A percentile compares a stretch with the other conserved stretches of the same genome.
Conservation (phyloP, 2,329 filamentous ascomycete species). For the Aspergillus sp. region DNA sequence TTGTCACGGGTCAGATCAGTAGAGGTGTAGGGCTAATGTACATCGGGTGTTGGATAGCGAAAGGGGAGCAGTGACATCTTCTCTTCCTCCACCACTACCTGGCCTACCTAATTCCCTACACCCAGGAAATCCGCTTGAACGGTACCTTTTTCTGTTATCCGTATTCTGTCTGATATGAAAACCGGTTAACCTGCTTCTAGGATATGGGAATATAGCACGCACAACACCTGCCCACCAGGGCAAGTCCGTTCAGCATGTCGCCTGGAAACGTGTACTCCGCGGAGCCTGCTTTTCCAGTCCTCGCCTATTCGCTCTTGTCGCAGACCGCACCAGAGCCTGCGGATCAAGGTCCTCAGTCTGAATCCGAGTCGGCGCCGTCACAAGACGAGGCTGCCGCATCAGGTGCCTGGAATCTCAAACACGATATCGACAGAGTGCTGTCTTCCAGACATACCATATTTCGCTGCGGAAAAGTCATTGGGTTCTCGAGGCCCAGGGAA, state of each 20-base stretch:
- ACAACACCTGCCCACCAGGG: not conserved
- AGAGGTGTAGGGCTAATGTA: too few relatives aligned
- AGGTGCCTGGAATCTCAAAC: conserved; percentile 17
- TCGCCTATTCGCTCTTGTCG: conserved; percentile 22
- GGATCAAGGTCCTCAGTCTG: not conserved
- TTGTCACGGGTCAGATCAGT: too few relatives aligned
- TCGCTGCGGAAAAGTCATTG: conserved; percentile 20
- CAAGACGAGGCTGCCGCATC: not conserved
- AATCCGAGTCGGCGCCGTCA: not conserved
- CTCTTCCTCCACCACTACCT: too few relatives aligned
- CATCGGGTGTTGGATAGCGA: too few relatives aligned
- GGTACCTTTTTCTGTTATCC: too few relatives aligned
- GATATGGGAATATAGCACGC: conserved; percentile 1
- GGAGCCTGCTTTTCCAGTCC: conserved; percentile 21
- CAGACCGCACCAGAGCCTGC: conserved; percentile 1
- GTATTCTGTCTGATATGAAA: too few relatives aligned
- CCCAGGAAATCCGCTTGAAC: too few relatives aligned
- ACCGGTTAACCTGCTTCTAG: too few relatives aligned
- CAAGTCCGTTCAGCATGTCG: conserved; percentile 9
- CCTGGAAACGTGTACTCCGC: conserved; percentile 15
- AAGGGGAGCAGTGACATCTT: too few relatives aligned
- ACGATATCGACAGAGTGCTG: conserved; percentile 15
- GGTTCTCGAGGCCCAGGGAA: conserved; percentile 21
- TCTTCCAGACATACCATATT: conserved; percentile 12
- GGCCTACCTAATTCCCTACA: too few relatives aligned